These are phyloP conservation scores for Colletotrichum tropicicola DNA, from an alignment of 2,329 filamentous ascomycete species.

Conservation along the genomic window DNA sequence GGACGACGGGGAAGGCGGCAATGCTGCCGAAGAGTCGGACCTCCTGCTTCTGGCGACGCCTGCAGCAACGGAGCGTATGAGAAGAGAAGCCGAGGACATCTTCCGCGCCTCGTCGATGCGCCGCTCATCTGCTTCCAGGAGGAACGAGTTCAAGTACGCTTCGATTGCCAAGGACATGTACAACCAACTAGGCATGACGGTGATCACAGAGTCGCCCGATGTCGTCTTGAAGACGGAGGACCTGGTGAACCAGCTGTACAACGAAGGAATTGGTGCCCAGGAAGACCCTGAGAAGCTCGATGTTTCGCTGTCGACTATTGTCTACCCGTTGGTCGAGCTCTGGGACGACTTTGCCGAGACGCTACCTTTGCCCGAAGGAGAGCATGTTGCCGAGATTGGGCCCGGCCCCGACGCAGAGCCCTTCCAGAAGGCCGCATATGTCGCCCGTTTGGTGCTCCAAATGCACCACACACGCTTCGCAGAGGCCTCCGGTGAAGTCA, in stretches of 20 bases:
- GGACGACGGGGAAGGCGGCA: conserved; percentile 35
- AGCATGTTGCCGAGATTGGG: conserved; percentile 70
- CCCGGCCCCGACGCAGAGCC: conserved; percentile 68
- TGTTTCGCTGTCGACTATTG: conserved; percentile 62
- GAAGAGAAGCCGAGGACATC: conserved; percentile 64
- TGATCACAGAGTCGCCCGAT: conserved; percentile 73
- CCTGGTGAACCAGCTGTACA: conserved; percentile 72
- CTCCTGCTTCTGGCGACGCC: conserved; percentile 65
- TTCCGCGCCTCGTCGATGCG: conserved; percentile 61
- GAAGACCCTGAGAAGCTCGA: conserved; percentile 67
- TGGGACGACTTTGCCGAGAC: conserved; percentile 65
- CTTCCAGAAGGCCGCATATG: conserved; percentile 79
- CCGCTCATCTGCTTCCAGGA: conserved; percentile 50
- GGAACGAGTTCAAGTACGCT: conserved; percentile 71
- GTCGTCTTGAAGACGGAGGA: conserved; percentile 81
- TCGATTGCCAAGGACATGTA: conserved; percentile 78
- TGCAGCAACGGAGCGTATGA: conserved; percentile 61
- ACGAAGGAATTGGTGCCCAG: conserved; percentile 64
- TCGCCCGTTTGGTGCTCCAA: conserved; percentile 81
- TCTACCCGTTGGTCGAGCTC: conserved; percentile 59
- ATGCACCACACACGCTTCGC: conserved; percentile 74
- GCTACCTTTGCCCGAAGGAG: conserved; percentile 58
- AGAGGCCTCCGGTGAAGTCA: conserved; percentile 43
- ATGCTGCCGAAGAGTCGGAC: conserved; percentile 52
- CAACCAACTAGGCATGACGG: conserved; percentile 63